Conservation (phyloP, 73 alveolate species). For the Paramecium caudatum region DNA sequence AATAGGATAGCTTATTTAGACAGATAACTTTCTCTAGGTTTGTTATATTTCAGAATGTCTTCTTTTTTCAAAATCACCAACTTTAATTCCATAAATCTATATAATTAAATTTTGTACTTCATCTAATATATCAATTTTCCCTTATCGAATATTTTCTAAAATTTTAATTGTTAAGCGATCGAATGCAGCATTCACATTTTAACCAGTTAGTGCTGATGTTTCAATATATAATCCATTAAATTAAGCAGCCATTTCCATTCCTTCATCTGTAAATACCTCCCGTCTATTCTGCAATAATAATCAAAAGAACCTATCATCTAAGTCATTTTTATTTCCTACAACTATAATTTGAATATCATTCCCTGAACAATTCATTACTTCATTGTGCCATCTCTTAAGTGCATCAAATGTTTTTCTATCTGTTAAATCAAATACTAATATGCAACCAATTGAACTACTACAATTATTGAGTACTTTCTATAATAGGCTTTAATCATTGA, state of each 20-base stretch:
- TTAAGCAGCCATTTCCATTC: not conserved
- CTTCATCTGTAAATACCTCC: not conserved
- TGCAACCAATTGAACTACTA: slow-evolving; percentile 2
- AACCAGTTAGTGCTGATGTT: slow-evolving; percentile 29
- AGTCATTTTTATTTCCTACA: slow-evolving; percentile 51
- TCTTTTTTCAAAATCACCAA: slow-evolving; percentile 43
- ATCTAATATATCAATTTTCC: not conserved
- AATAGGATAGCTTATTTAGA: slow-evolving; percentile 30
- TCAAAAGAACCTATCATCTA: not conserved
- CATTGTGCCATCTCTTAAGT: not conserved
- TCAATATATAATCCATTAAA: not conserved
- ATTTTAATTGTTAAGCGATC: not conserved
- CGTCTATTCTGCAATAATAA: not conserved
- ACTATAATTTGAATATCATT: not conserved
- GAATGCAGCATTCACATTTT: not conserved
- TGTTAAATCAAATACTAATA: slow-evolving; percentile 42
- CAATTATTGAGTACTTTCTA: slow-evolving; percentile 5
- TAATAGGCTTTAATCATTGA: slow-evolving; percentile 2
- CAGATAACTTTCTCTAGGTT: not conserved
- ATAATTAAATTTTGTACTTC: not conserved
- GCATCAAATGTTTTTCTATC: slow-evolving; percentile 43
- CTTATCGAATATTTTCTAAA: not conserved
- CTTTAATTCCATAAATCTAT: slow-evolving; percentile 18
- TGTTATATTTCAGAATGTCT: not conserved
- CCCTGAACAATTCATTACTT: not conserved